Percentiles rank a stretch among this genome's conserved stretches.
Evolutionary conservation across 2,329 filamentous ascomycete species (phyloP).

Genomic region (Diatrype stigma): DNA sequence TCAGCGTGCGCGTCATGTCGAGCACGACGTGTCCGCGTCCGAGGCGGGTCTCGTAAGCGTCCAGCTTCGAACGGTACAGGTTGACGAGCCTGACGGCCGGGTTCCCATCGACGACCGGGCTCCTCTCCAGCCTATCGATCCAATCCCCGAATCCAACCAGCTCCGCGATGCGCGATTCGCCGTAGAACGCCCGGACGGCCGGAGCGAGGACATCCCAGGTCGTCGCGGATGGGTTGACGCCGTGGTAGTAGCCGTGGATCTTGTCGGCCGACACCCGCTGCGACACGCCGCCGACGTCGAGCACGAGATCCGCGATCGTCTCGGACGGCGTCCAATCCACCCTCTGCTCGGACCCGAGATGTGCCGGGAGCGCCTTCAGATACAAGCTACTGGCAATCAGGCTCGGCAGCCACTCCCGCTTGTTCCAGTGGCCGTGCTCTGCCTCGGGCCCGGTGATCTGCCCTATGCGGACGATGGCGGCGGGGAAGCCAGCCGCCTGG

Average conservation of each 20-base stretch:
- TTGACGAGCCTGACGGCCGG: slow-evolving; percentile 8
- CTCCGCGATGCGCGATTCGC: slow-evolving; percentile 3
- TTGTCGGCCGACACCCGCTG: neutral
- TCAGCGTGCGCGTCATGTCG: no score
- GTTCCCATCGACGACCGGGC: slow-evolving; percentile 3
- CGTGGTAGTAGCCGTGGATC: slow-evolving; percentile 9
- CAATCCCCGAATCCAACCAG: slow-evolving; percentile 7
- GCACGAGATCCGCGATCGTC: slow-evolving; percentile 4
- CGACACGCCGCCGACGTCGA: slow-evolving; percentile 7
- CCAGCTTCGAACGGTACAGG: slow-evolving; percentile 12
- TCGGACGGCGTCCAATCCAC: slow-evolving; percentile 41
- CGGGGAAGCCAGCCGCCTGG: slow-evolving; percentile 26
- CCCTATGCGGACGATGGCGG: slow-evolving; percentile 35
- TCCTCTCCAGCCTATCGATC: slow-evolving; percentile 4
- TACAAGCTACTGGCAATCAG: slow-evolving; percentile 40
- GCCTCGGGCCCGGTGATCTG: slow-evolving; percentile 37
- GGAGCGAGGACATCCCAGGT: slow-evolving; percentile 1
- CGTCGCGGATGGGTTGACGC: slow-evolving; percentile 6
- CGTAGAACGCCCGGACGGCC: slow-evolving; percentile 7
- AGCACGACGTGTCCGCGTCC: no score
- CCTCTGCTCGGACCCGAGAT: slow-evolving; percentile 33
- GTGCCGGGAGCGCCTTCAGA: slow-evolving; percentile 39
- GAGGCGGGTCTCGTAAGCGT: no score
- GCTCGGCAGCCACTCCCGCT: slow-evolving; percentile 49
- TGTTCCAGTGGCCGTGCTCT: slow-evolving; percentile 44